Percentiles rank a stretch among this genome's conserved stretches.
Evolutionary conservation across 1,139 yeast species (phyloP).

Genomic region (Suhomyces choctaworum): DNA sequence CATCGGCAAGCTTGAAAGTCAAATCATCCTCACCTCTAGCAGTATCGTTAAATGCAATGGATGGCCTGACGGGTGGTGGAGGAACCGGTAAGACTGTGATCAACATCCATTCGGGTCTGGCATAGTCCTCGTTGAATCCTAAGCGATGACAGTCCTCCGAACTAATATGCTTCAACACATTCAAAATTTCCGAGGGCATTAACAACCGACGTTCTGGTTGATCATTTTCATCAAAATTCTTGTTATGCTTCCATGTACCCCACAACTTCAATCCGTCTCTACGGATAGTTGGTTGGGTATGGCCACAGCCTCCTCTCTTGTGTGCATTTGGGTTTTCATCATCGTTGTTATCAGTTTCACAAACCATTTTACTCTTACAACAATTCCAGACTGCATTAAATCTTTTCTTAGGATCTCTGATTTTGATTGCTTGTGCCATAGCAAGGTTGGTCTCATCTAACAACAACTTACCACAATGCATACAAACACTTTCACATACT

Average conservation of each 20-base stretch:
- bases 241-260: constrained; percentile 97
- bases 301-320: constrained; percentile 97
- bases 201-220: constrained; percentile 91
- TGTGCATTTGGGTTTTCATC: constrained; percentile 50
- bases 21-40: constrained; percentile 99
- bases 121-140: constrained; percentile 94
- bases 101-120: constrained; percentile 98
- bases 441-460: constrained; percentile 84
- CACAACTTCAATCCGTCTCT: constrained; percentile 93
- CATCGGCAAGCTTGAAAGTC: constrained; percentile 96
- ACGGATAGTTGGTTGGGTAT: constrained; percentile 92
- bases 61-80: constrained; percentile 99
- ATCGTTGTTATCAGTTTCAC: constrained; percentile 84
- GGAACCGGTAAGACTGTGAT: constrained; percentile 98
- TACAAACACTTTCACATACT: constrained; percentile 94
- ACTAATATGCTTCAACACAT: constrained; percentile 88
- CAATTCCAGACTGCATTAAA: constrained; percentile 95
- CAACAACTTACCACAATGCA: constrained; percentile 95
- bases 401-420: constrained; percentile 92
- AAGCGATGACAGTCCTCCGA: constrained; percentile 77
- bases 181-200: constrained; percentile 84
- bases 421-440: constrained; percentile 85
- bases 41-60: constrained; percentile 97
- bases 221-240: constrained; percentile 72
- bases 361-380: constrained; percentile 89